A percentile compares a stretch with the other conserved stretches of the same genome.
These are phyloP conservation scores for Aspergillus sparsus DNA, from an alignment of 495 filamentous ascomycete genomes.

Conservation along the genomic window DNA sequence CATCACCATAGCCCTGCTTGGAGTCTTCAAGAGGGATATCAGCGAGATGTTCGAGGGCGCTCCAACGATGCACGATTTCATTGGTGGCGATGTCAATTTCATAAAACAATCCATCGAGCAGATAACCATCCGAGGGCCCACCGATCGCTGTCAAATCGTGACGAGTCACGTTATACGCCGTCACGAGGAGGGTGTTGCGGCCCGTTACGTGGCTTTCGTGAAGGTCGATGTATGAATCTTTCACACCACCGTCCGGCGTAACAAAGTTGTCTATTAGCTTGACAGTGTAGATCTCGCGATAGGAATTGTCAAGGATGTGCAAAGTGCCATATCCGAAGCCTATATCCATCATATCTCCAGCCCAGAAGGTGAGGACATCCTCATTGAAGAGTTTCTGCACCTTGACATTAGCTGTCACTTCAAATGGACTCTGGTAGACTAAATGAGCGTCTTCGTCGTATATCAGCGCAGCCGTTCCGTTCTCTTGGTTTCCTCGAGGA, in stretches of 20 bases:
- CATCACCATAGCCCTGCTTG: constrained; percentile 24
- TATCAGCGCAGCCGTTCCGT: constrained; percentile 37
- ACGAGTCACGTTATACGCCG: constrained; percentile 55
- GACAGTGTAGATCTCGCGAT: constrained; percentile 42
- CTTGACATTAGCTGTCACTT: constrained; percentile 40
- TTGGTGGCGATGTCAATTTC: constrained; percentile 46
- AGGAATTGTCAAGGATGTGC: constrained; percentile 42
- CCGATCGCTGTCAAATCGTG: constrained; percentile 49
- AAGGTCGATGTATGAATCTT: constrained; percentile 42
- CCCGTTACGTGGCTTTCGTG: constrained; percentile 52
- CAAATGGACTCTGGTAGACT: constrained; percentile 37
- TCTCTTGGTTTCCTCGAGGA: constrained; percentile 33
- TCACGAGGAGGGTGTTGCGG: constrained; percentile 54
- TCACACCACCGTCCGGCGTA: constrained; percentile 29
- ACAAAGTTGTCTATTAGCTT: constrained; percentile 31
- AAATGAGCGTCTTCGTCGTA: constrained; percentile 38
- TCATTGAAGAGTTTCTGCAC: constrained; percentile 35
- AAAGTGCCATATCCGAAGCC: constrained; percentile 38
- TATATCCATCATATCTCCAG: constrained; percentile 36
- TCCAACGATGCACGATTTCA: constrained; percentile 38
- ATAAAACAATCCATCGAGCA: constrained; percentile 48
- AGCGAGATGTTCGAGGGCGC: constrained; percentile 32
- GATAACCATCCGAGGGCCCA: constrained; percentile 43
- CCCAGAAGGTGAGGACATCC: constrained; percentile 42
- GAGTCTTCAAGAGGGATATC: constrained; percentile 28